These are phyloP conservation scores for Plasmodium coatneyi DNA, from an alignment of 169 alveolate genomes.

Conservation along the genomic window DNA sequence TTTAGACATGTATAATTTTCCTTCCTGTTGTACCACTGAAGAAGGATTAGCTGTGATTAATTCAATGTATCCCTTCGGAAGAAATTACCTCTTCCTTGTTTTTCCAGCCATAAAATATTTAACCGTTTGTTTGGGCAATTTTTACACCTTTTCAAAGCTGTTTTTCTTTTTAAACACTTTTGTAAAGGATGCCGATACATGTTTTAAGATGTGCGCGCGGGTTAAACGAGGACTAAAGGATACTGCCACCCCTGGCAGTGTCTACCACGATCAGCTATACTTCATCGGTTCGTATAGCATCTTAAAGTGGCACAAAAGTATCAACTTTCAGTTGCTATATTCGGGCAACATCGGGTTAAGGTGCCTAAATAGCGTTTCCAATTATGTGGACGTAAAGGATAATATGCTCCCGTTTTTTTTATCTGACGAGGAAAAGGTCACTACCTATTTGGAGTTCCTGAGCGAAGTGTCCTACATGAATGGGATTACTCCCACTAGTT, in stretches of 20 bases:
- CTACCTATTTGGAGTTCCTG: conserved; percentile 21
- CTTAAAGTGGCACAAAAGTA: conserved; percentile 51
- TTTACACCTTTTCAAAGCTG: conserved; percentile 40
- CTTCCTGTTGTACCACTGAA: conserved; percentile 64
- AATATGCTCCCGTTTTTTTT: conserved; percentile 34
- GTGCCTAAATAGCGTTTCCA: conserved; percentile 25
- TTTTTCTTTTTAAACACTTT: conserved; percentile 35
- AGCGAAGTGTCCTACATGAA: conserved; percentile 23
- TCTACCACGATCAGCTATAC: conserved; percentile 72
- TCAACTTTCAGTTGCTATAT: conserved; percentile 44
- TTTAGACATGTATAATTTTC: conserved; percentile 14
- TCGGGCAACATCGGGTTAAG: conserved; percentile 63
- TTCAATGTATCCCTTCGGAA: conserved; percentile 64
- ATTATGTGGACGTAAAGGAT: conserved; percentile 25
- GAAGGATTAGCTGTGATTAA: conserved; percentile 77
- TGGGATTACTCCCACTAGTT: conserved; percentile 45
- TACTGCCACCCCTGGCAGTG: conserved; percentile 59
- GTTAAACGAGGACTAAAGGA: conserved; percentile 73
- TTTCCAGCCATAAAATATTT: conserved; percentile 72
- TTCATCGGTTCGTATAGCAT: conserved; percentile 73
- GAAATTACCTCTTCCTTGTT: conserved; percentile 33
- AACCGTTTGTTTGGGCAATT: conserved; percentile 74
- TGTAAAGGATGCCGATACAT: conserved; percentile 42
- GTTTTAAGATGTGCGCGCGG: conserved; percentile 68
- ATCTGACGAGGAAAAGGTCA: conserved; percentile 4